phyloP scores from a whole-genome alignment of 208 protist genomes.

The Leishmania braziliensis region DNA sequence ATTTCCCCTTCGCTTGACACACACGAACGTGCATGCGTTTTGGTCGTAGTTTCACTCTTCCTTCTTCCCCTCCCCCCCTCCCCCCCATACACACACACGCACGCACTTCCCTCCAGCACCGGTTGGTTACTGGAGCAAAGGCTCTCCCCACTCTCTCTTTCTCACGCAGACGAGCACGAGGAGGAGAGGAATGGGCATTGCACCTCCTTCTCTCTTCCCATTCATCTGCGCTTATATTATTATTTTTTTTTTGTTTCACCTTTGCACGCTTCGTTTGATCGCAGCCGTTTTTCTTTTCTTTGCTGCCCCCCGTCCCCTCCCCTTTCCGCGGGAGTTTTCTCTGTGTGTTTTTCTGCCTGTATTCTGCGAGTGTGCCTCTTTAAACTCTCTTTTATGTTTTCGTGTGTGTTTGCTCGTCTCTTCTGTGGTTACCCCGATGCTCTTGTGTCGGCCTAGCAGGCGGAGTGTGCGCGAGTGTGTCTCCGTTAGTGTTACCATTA shows the following conservation, averaged over 20 bases:
- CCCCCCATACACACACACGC: neutral
- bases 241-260: neutral
- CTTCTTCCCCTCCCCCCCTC: neutral
- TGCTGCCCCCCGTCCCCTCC: neutral
- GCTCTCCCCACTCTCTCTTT: neutral
- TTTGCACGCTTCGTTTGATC: neutral
- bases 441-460: neutral
- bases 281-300: neutral
- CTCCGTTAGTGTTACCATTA: neutral
- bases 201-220: neutral
- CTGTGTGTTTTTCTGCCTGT: neutral
- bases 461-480: neutral
- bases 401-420: neutral
- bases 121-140: neutral
- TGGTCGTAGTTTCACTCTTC: neutral
- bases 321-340: neutral
- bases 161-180: neutral
- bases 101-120: neutral
- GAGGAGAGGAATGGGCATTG: neutral
- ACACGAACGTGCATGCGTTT: neutral
- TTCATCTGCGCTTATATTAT: neutral
- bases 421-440: neutral
- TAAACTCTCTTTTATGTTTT: neutral
- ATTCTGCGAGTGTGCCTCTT: neutral
- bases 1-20: neutral